Evolutionary conservation across 148 eudicot genomes (phyloP), one percentile per base, ranked within the genome.

Genomic region (Salicornia ramosissima): DNA sequence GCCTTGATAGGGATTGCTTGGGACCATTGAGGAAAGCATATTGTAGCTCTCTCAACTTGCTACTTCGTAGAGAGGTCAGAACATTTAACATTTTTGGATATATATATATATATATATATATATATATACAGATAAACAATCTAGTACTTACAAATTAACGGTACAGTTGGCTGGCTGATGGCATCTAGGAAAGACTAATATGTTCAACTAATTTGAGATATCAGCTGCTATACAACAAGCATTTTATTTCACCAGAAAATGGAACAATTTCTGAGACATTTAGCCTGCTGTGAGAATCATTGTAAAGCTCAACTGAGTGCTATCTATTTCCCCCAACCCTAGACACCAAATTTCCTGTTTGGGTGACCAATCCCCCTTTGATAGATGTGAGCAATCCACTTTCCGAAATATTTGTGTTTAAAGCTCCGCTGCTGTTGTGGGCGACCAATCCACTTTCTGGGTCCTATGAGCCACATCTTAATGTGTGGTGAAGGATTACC

Each of bases 1-100:
- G 80, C 78, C 91, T 94, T 69, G 98, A 94, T 62, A 88, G 78
- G 78, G 83, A 78, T 66, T 90, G 92, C 78, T 76, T 93, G 89
- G 84, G 84, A 52, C 81, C 90, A 30, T 76, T 93, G 75, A 86
- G 96, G 77, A 93, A 93, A 83, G 97, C 96, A 39, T 93, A 93
- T 42, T 93, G 97, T 77, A 81, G 77, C 80, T 90, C 98, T 71
- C 89, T 90, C 73, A 93, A 93, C 74, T 78, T 88, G 87, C 97
- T 93, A 77, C 79, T 93, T 30, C 89, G 96, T 28, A 84, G 95
- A 40, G 98, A 93, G 97, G 98, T 90, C 43, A 74, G 92, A 28
- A 52, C 10, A 79, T 73, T 19, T 2, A 49, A n/a, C 30, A 69
- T 40, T 50, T 67, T 39, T 46, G 25, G 58, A 50, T 59, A 8